Evolutionary conservation across 78 protist species (phyloP).

Genomic region (slime mould (Dictyostelium discoideum)): dicty_2.7 NC_007089.4:4510501-4511000

Average conservation of each 20-base stretch:
- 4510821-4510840: not conserved
- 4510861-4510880: not conserved
- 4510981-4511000: conserved; percentile 17
- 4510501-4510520: not conserved
- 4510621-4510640: not conserved
- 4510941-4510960: not conserved
- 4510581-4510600: not conserved
- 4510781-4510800: not conserved
- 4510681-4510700: not conserved
- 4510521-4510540: not conserved
- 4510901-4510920: not conserved
- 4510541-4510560: not conserved
- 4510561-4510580: not conserved
- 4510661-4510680: not conserved
- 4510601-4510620: not conserved
- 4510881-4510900: not conserved
- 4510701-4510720: not conserved
- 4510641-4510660: no score
- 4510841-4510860: not conserved
- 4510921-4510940: conserved; percentile 5
- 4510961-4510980: not conserved
- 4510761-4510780: not conserved
- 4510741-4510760: not conserved
- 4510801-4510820: not conserved
- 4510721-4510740: not conserved